These are phyloP conservation scores for Colletotrichum gigasporum DNA, from an alignment of 2,329 filamentous ascomycete genomes.

Conservation along the genomic window DNA sequence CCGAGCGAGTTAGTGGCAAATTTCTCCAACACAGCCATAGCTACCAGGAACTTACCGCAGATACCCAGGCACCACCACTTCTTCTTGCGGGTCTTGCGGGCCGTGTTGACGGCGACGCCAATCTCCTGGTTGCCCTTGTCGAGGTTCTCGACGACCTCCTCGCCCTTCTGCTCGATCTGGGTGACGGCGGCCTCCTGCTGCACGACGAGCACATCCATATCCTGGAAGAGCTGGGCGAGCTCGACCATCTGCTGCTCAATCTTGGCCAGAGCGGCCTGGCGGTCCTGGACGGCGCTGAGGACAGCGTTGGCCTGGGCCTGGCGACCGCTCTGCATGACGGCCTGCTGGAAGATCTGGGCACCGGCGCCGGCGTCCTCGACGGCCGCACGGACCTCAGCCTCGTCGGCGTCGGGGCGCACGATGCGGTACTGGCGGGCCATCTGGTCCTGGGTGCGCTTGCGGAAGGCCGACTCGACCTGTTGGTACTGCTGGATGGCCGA, in stretches of 20 bases:
- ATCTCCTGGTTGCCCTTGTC: conserved; percentile 88
- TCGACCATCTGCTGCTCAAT: conserved; percentile 92
- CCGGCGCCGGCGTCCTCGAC: conserved; percentile 73
- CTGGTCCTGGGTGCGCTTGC: conserved; percentile 82
- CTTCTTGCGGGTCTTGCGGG: conserved; percentile 84
- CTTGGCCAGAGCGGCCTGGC: conserved; percentile 88
- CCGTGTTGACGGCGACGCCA: conserved; percentile 81
- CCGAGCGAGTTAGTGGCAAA: conserved; percentile 25
- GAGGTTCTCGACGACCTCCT: conserved; percentile 86
- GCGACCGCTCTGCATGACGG: conserved; percentile 82
- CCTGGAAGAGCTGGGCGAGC: conserved; percentile 86
- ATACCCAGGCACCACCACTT: conserved; percentile 97
- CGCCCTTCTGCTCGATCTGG: conserved; percentile 86
- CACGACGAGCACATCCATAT: conserved; percentile 85
- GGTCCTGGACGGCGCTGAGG: conserved; percentile 80
- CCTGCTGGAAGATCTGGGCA: conserved; percentile 87
- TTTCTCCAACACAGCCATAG: not conserved
- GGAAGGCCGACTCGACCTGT: conserved; percentile 80
- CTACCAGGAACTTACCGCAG: conserved; percentile 57
- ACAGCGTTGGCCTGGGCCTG: conserved; percentile 84
- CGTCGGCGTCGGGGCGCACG: conserved; percentile 81
- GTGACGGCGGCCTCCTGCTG: conserved; percentile 85
- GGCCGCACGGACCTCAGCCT: conserved; percentile 80
- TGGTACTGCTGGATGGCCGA: conserved; percentile 85
- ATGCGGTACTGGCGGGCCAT: conserved; percentile 92